Evolutionary conservation across 768 basidiomycete genomes (phyloP), one percentile per base, ranked within the genome.

Genomic region (Collybia sp.): DNA sequence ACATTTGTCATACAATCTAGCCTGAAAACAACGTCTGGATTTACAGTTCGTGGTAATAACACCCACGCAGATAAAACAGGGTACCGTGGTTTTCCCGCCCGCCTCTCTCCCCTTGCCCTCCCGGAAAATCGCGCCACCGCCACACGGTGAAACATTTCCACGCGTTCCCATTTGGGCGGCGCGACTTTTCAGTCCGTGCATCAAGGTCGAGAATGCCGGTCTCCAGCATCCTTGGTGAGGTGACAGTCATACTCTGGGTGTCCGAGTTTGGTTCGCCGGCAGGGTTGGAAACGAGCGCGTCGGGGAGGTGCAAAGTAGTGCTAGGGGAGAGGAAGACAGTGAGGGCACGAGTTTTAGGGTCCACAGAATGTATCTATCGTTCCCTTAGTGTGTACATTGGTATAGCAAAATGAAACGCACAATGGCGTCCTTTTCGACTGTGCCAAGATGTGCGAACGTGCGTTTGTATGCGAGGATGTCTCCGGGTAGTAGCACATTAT

Each of bases 141-240:
- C 76, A 82, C 5, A 83, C 63, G 5, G 75, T 73, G 51, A 82
- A 65, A 8, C 59, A 56, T 57, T 82, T 82, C 79, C 79, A 82
- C 3, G 79, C 78, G 47, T 79, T 77, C 6, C 70, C 75, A 47
- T 76, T 70, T 2, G 73, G 69, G 19, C 75, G 54, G 44, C 63
- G 62, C 10, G 58, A 36, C 40, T 65, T 68, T 10, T 71, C 67
- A 1, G 80, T 63, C 3, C 76, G 68, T 2, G 73, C 77, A 46
- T 82, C 77, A 0, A 70, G 58, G 45, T 81, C 78, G 6, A 82
- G 63, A 6, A 82, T 47, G 1, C 58, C 72, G 1, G 65, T 72
- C 57, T 83, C 82, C 12, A 84, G 68, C 56, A 73, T 73, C 2
- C 66, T 57, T 1, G 79, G 73, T 36, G 63, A 68, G 3, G 67